phyloP scores from a whole-genome alignment of 805 yeast genomes.

The Wickerhamiella dianesei region DNA sequence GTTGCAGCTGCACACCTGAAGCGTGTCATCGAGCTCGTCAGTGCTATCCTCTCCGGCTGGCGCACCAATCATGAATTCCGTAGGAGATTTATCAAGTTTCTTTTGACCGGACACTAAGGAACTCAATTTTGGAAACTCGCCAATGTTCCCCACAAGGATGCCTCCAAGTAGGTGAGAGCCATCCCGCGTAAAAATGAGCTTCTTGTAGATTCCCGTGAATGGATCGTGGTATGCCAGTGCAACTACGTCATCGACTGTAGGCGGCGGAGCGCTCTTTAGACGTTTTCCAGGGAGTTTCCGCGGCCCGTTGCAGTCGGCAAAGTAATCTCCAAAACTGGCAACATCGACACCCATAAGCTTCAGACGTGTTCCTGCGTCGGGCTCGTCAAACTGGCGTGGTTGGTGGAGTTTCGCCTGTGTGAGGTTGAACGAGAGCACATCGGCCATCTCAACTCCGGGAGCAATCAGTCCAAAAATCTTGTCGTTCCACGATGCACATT shows the following conservation, averaged over 20 bases:
- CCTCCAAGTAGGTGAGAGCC: conserved; percentile 30
- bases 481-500: conserved; percentile 29
- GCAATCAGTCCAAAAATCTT: conserved; percentile 29
- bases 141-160: conserved; percentile 27
- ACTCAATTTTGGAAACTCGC: conserved; percentile 25
- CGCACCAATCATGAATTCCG: conserved; percentile 23
- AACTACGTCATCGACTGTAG: conserved; percentile 17
- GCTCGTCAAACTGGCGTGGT: conserved; percentile 23
- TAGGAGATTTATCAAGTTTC: conserved; percentile 24
- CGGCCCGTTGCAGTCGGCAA: conserved; percentile 28
- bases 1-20: conserved; percentile 30
- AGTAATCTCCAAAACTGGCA: conserved; percentile 30
- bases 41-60: conserved; percentile 24
- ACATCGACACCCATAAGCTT: conserved; percentile 30
- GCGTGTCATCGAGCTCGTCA: conserved; percentile 24
- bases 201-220: conserved; percentile 26
- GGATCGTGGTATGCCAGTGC: conserved; percentile 26
- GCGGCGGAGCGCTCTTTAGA: conserved; percentile 13
- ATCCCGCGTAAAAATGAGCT: conserved; percentile 25
- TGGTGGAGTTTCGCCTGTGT: conserved; percentile 27
- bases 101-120: conserved; percentile 23
- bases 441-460: conserved; percentile 31
- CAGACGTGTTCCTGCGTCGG: conserved; percentile 27
- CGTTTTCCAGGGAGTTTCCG: conserved; percentile 23
- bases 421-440: conserved; percentile 26